A percentile compares a stretch with the other conserved stretches of the same genome.
phyloP scores from a whole-genome alignment of 2,329 filamentous ascomycete species.

The Aspergillus pseudoterreus region DNA sequence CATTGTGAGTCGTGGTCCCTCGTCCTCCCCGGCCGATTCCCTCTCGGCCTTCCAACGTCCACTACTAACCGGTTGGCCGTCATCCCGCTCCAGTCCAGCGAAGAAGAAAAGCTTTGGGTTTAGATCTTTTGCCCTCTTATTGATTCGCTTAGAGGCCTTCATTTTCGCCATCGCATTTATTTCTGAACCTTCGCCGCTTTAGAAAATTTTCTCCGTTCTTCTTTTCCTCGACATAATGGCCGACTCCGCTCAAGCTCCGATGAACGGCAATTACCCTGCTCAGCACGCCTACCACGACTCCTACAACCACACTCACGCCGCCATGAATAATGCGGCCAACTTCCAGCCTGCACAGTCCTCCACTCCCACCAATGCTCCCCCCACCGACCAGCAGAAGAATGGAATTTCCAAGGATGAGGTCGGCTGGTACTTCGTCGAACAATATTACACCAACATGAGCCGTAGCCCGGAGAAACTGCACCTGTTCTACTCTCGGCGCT shows the following conservation, averaged over 20 bases:
- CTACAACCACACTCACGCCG: slow-evolving; percentile 32
- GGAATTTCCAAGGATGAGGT: slow-evolving; percentile 80
- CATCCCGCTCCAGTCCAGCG: not conserved
- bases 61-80: not conserved
- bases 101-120: not conserved
- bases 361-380: slow-evolving; percentile 36
- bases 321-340: slow-evolving; percentile 33
- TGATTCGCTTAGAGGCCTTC: not conserved
- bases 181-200: not conserved
- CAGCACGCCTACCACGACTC: slow-evolving; percentile 38
- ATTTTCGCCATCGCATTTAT: not conserved
- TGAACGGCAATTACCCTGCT: slow-evolving; percentile 41
- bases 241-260: slow-evolving; percentile 37
- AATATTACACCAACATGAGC: slow-evolving; percentile 98
- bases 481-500: slow-evolving; percentile 94
- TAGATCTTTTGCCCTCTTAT: not conserved
- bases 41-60: not conserved
- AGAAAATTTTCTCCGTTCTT: not conserved
- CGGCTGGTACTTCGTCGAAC: slow-evolving; percentile 98
- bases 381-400: slow-evolving; percentile 33
- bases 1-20: slow-evolving; percentile 5
- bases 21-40: slow-evolving; percentile 11
- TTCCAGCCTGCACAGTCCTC: slow-evolving; percentile 39
- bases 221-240: slow-evolving; percentile 29
- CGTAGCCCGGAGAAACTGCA: slow-evolving; percentile 89